A percentile compares a stretch with the other conserved stretches of the same genome.
Evolutionary conservation across 805 yeast species (phyloP).

Genomic region (Millerozyma miso): DNA sequence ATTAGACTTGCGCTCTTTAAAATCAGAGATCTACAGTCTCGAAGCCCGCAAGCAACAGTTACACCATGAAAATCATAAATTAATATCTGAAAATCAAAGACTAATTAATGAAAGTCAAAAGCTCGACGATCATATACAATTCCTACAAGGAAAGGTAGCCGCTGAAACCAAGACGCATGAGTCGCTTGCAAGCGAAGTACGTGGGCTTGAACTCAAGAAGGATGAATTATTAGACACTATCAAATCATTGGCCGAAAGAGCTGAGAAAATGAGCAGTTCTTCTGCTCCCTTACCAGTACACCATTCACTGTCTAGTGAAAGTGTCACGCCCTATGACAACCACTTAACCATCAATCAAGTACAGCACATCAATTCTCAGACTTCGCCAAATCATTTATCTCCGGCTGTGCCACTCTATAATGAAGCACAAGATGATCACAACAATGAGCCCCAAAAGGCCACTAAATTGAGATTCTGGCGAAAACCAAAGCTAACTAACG

Average conservation of each 20-base stretch:
- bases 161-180: conserved; percentile 41
- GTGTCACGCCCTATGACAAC: neutral
- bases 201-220: conserved; percentile 45
- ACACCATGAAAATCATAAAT: conserved; percentile 20
- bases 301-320: neutral
- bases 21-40: conserved; percentile 38
- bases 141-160: conserved; percentile 38
- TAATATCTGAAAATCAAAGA: conserved; percentile 24
- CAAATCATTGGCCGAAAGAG: conserved; percentile 19
- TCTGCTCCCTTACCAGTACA: neutral
- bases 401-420: conserved; percentile 11
- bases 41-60: conserved; percentile 20
- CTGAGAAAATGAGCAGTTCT: conserved; percentile 6
- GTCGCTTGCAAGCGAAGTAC: conserved; percentile 46
- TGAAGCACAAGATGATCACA: conserved; percentile 8
- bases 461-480: conserved; percentile 44
- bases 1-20: conserved; percentile 14
- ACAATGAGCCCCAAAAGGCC: conserved; percentile 34
- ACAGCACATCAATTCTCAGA: neutral
- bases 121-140: conserved; percentile 23
- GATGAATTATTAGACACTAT: conserved; percentile 33
- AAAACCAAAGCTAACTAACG: conserved; percentile 31
- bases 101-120: neutral
- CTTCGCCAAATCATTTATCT: conserved; percentile 6
- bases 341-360: neutral